phyloP scores from a whole-genome alignment of 2,329 filamentous ascomycete species.

The Tolypocladium pustulatum region DNA sequence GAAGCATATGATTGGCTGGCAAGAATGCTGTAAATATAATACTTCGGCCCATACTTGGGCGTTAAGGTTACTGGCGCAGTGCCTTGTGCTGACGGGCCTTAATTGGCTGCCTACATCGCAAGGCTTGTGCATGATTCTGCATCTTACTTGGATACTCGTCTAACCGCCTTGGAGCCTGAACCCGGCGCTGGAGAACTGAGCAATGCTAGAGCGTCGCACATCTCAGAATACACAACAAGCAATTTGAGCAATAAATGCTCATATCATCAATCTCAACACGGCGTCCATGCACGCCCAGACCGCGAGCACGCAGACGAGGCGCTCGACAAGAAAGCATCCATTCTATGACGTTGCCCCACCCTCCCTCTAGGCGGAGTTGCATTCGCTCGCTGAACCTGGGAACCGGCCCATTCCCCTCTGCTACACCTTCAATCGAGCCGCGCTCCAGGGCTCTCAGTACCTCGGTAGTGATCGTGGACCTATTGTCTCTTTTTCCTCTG shows the following conservation, averaged over 20 bases:
- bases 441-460: not conserved
- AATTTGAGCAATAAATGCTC: not conserved
- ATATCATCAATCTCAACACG: not conserved
- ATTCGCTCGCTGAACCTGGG: not conserved
- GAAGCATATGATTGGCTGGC: not conserved
- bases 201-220: not conserved
- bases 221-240: not conserved
- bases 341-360: slow-evolving; percentile 1
- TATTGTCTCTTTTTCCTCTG: not conserved
- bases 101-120: not conserved
- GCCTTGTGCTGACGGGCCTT: not conserved
- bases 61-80: too few species aligned
- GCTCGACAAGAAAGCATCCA: not conserved
- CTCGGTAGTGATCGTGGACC: not conserved
- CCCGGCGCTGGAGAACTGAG: too few species aligned
- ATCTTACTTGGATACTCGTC: not conserved
- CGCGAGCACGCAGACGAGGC: not conserved
- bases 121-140: not conserved
- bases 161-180: not conserved
- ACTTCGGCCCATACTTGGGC: not conserved
- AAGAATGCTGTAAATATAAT: not conserved
- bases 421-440: not conserved
- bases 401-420: not conserved
- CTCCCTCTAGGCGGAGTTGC: not conserved
- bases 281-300: not conserved